Evolutionary conservation across 352 stramenopile species (phyloP).

Genomic region (Phytophthora hybrid): DNA sequence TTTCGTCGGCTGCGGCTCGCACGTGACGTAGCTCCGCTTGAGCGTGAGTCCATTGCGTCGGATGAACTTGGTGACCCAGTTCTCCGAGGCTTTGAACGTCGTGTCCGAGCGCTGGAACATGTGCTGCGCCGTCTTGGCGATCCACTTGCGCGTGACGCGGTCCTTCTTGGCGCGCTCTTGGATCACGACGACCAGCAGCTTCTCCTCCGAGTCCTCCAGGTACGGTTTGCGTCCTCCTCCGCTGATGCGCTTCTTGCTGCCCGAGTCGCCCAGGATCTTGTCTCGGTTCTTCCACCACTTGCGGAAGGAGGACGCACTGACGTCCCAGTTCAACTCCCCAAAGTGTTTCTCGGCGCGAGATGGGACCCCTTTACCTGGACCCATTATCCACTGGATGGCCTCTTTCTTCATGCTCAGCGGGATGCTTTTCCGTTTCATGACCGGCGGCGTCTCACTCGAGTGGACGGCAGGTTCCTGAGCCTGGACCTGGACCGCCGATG

Average conservation of each 20-base stretch:
- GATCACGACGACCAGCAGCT: slow-evolving; percentile 78
- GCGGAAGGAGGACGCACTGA: slow-evolving; percentile 79
- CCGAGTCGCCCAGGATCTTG: slow-evolving; percentile 77
- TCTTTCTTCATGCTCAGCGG: slow-evolving; percentile 86
- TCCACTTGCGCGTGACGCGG: slow-evolving; percentile 84
- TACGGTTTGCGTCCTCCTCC: slow-evolving; percentile 78
- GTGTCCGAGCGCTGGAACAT: slow-evolving; percentile 83
- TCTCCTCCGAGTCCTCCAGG: slow-evolving; percentile 74
- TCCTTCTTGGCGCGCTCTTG: slow-evolving; percentile 83
- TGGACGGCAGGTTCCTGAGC: not conserved
- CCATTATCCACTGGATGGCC: slow-evolving; percentile 84
- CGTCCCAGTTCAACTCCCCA: slow-evolving; percentile 72
- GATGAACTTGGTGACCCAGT: slow-evolving; percentile 89
- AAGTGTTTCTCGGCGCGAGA: slow-evolving; percentile 82
- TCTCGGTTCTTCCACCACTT: slow-evolving; percentile 91
- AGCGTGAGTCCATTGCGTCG: slow-evolving; percentile 78
- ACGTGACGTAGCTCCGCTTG: slow-evolving; percentile 82
- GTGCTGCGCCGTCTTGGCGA: slow-evolving; percentile 84
- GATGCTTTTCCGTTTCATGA: slow-evolving; percentile 78
- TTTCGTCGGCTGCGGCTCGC: slow-evolving; percentile 45
- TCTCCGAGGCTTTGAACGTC: slow-evolving; percentile 82
- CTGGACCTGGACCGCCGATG: not conserved
- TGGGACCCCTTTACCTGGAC: slow-evolving; percentile 71
- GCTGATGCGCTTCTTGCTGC: slow-evolving; percentile 76
- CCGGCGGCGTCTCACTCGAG: slow-evolving; percentile 6